phyloP scores from a whole-genome alignment of 495 filamentous ascomycete genomes.

The Hypoxylon rickii region DNA sequence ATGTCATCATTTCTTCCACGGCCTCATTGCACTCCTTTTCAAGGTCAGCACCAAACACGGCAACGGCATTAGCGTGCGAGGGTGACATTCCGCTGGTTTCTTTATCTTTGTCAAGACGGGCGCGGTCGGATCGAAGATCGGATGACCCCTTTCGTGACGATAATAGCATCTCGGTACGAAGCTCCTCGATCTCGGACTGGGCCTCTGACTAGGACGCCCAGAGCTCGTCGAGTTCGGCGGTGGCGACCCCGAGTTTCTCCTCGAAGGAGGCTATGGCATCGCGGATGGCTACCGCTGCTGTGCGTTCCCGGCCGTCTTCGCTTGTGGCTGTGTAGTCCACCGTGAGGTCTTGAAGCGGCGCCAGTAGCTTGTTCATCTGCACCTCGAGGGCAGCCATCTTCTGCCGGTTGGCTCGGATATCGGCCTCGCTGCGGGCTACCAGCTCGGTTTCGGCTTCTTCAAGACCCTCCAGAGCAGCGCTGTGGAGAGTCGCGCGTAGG shows the following conservation, averaged over 20 bases:
- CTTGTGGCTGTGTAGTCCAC: conserved; percentile 25
- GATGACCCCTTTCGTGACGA: conserved; percentile 9
- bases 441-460: conserved; percentile 11
- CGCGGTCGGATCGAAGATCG: background rate
- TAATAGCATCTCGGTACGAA: conserved; percentile 6
- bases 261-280: conserved; percentile 16
- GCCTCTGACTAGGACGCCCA: conserved; percentile 24
- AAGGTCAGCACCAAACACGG: conserved; percentile 18
- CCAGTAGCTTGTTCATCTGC: conserved; percentile 5
- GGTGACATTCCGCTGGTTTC: conserved; percentile 25
- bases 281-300: conserved; percentile 10
- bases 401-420: conserved; percentile 7
- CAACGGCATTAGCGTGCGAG: conserved; percentile 10
- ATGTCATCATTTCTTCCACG: conserved; percentile 35
- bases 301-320: conserved; percentile 19
- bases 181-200: conserved; percentile 26
- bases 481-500: conserved; percentile 21
- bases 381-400: background rate
- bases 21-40: conserved; percentile 27
- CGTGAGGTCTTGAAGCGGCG: conserved; percentile 4
- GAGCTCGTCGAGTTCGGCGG: conserved; percentile 19
- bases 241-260: background rate
- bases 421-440: background rate
- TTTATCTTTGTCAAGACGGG: background rate
- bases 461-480: conserved; percentile 6